These are phyloP conservation scores for Kockovaella imperatae DNA, from an alignment of 768 basidiomycete species.

Conservation along the genomic window DNA sequence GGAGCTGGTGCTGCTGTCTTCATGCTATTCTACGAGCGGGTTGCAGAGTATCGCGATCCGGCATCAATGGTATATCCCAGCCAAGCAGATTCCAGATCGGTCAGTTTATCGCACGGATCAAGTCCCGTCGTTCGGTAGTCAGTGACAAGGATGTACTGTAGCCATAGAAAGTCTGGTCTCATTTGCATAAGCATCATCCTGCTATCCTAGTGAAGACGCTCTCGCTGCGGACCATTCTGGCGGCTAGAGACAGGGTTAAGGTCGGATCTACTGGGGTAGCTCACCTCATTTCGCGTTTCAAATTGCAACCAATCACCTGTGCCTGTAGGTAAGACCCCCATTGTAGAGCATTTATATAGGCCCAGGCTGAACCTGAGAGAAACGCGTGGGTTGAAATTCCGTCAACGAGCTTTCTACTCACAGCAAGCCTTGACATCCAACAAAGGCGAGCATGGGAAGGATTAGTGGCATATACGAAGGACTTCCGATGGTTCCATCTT, in stretches of 20 bases:
- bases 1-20: slow-evolving; percentile 57
- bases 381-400: too few species aligned
- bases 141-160: too few species aligned
- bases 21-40: slow-evolving; percentile 90
- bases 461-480: slow-evolving; percentile 23
- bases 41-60: slow-evolving; percentile 45
- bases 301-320: slow-evolving; percentile 94
- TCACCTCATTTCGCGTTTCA: slow-evolving; percentile 65
- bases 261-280: slow-evolving; percentile 31
- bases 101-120: too few species aligned
- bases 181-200: too few species aligned
- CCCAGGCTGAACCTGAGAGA: slow-evolving; percentile 64
- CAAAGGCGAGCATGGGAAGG: slow-evolving; percentile 34
- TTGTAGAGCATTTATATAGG: slow-evolving; percentile 83
- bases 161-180: too few species aligned
- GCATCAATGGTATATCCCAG: too few species aligned
- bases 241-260: slow-evolving; percentile 17
- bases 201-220: slow-evolving; percentile 21
- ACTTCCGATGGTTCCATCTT: slow-evolving; percentile 5
- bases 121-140: too few species aligned
- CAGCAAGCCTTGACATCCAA: slow-evolving; percentile 42
- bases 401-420: too few species aligned
- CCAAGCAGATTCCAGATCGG: too few species aligned
- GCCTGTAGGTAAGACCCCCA: slow-evolving; percentile 84
- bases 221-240: slow-evolving; percentile 42